Base-by-base conservation (phyloP, 768 basidiomycete species). In the Boletus rubescentipes region DNA sequence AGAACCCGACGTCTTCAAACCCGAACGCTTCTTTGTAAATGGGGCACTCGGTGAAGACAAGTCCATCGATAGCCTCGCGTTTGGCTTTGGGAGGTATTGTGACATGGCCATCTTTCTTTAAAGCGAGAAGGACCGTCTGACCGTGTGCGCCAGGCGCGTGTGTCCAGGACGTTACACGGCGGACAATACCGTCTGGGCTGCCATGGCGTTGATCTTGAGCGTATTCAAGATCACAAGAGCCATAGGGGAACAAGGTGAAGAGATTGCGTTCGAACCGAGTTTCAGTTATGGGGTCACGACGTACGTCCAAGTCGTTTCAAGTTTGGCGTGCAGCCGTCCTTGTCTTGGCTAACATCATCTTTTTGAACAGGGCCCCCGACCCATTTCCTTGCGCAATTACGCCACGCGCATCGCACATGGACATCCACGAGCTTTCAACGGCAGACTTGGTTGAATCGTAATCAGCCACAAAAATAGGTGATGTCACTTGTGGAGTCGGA, bases 111-210 rank as follows among this genome's bases (percentile, higher is more conserved):
- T 15, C 5, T 7, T 31, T 37, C n/a, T 10, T 20, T n/a, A n/a
- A n/a, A n/a, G n/a, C n/a, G n/a, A n/a, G n/a, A n/a, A n/a, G n/a
- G n/a, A n/a, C 16, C 8, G 1, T 26, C 50, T n/a, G 10, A 61
- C 18, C 11, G 31, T 35, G 40, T 7, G 47, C 11, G 10, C 23
- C 47, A 69, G 67, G 36, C 58, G 68, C 4, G 34, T 62, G 15
- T 75, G 72, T 47, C 68, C 72, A 16, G 73, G 75, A 8, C 59
- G 61, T 12, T 55, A 68, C 47, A 20, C 60, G 16, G 72, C 72
- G 1, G 66, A 69, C n/a, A 51, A 41, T 29, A 62, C 61, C 4
- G 26, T 72, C 18, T 77, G 68, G 71, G 59, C 55, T 23, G 53
- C 58, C 12, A 62, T 71, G 30, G 68, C 59, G 11, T 63, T 54